Conservation (phyloP, 495 filamentous ascomycete species). For the Aspergillus nanangensis region DNA sequence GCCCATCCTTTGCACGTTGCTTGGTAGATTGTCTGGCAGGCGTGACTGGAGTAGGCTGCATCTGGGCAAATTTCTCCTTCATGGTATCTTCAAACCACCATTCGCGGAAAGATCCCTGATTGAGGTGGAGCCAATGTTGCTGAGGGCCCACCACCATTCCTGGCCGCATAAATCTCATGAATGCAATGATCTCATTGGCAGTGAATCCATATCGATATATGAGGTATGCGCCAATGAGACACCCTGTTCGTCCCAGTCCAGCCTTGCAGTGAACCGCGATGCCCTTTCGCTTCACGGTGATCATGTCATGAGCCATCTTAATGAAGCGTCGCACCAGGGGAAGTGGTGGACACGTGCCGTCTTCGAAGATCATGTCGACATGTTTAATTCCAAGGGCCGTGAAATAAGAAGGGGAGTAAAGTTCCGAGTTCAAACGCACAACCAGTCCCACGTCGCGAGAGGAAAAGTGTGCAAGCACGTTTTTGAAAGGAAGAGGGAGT, state of each 20-base stretch:
- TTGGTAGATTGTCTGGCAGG: conserved; percentile 62
- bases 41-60: conserved; percentile 61
- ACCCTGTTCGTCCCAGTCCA: conserved; percentile 92
- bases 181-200: conserved; percentile 96
- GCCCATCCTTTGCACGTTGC: conserved; percentile 51
- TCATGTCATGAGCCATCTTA: conserved; percentile 89
- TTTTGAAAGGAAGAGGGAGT: conserved; percentile 84
- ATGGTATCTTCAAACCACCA: conserved; percentile 96
- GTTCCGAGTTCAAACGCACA: conserved; percentile 89
- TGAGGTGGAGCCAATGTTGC: conserved; percentile 97
- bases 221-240: conserved; percentile 93
- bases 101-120: conserved; percentile 92
- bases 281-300: conserved; percentile 76
- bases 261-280: conserved; percentile 99
- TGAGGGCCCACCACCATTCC: conserved; percentile 99
- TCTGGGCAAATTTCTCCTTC: conserved; percentile 53
- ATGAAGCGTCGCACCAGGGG: conserved; percentile 87
- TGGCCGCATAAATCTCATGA: conserved; percentile 98
- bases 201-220: conserved; percentile 99
- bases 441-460: conserved; percentile 86
- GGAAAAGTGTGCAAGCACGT: conserved; percentile 84
- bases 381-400: conserved; percentile 92
- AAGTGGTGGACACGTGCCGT: conserved; percentile 90
- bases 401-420: conserved; percentile 95
- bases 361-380: conserved; percentile 98